Evolutionary conservation across 129 eudicot genomes (phyloP).

Genomic region (Apium graveolens): DNA sequence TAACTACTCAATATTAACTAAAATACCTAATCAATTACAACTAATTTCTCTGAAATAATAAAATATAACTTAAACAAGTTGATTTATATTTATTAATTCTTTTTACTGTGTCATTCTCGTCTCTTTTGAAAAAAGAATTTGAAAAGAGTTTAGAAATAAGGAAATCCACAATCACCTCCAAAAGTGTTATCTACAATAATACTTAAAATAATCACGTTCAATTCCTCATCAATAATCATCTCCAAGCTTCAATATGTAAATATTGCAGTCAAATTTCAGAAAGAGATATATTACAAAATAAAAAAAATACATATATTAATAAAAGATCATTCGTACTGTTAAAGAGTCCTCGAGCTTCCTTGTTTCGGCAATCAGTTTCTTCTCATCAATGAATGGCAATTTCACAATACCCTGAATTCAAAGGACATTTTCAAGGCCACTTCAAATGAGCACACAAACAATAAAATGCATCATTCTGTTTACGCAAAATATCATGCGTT

Average conservation of each 20-base stretch:
- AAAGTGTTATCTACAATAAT: neutral
- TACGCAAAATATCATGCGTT: too few relatives aligned
- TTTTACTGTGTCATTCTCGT: too few relatives aligned
- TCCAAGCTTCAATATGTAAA: neutral
- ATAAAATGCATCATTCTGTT: neutral
- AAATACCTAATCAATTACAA: too few relatives aligned
- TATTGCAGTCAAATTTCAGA: neutral
- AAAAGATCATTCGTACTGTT: conserved; percentile 39
- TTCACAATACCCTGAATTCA: conserved; percentile 73
- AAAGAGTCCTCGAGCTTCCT: conserved; percentile 77
- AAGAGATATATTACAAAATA: neutral
- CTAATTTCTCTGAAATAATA: too few relatives aligned
- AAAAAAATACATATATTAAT: too few relatives aligned
- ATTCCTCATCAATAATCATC: too few relatives aligned
- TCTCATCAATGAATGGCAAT: conserved; percentile 92
- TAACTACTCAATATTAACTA: too few relatives aligned
- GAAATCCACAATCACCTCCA: neutral
- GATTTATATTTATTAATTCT: too few relatives aligned
- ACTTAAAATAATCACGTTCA: neutral
- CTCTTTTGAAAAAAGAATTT: too few relatives aligned
- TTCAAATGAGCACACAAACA: conserved; percentile 5
- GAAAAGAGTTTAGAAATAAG: too few relatives aligned
- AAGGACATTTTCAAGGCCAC: conserved; percentile 14
- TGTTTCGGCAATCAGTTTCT: conserved; percentile 79
- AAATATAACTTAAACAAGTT: too few relatives aligned